Percentiles rank a stretch among this genome's conserved stretches.
These are phyloP conservation scores for Botryobasidium botryosum DNA, from an alignment of 768 basidiomycete species.

Conservation along the genomic window DNA sequence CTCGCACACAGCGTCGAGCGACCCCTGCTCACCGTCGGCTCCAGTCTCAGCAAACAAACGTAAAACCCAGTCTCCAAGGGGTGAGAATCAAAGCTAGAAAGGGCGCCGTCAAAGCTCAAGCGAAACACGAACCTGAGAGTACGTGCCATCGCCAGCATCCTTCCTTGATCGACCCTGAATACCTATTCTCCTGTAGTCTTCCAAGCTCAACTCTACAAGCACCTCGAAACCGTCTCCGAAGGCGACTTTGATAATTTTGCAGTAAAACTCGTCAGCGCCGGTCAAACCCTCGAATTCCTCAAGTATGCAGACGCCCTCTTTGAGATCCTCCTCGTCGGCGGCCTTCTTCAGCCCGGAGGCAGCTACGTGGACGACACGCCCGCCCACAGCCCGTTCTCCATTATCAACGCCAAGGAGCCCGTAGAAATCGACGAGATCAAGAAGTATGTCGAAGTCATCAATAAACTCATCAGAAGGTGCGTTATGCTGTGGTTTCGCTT, in stretches of 20 bases:
- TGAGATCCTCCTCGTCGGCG: slow-evolving; percentile 89
- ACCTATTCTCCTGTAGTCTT: slow-evolving; percentile 39
- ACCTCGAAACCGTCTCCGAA: slow-evolving; percentile 64
- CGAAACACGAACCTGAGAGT: slow-evolving; percentile 84
- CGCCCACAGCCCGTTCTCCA: slow-evolving; percentile 73
- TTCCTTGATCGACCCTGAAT: slow-evolving; percentile 6
- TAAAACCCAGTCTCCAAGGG: slow-evolving; percentile 13
- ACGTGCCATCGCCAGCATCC: slow-evolving; percentile 5
- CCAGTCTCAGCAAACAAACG: not conserved
- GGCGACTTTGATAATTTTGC: slow-evolving; percentile 71
- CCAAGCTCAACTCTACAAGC: slow-evolving; percentile 83
- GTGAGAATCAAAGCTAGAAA: slow-evolving; percentile 89
- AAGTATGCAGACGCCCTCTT: slow-evolving; percentile 97
- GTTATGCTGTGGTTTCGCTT: slow-evolving; percentile 7
- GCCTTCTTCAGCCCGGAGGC: slow-evolving; percentile 92
- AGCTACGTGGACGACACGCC: slow-evolving; percentile 76
- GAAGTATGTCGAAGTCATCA: slow-evolving; percentile 85
- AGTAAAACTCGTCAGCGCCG: slow-evolving; percentile 78
- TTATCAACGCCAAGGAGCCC: slow-evolving; percentile 67
- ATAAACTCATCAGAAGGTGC: slow-evolving; percentile 89
- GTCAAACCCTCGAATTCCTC: slow-evolving; percentile 81
- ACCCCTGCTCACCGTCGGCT: not conserved
- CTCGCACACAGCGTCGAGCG: not conserved
- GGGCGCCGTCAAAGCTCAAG: slow-evolving; percentile 79
- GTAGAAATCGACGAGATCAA: slow-evolving; percentile 73